Conservation (phyloP, 2,329 filamentous ascomycete genomes). For the Myriosclerotinia duriaeana region DNA sequence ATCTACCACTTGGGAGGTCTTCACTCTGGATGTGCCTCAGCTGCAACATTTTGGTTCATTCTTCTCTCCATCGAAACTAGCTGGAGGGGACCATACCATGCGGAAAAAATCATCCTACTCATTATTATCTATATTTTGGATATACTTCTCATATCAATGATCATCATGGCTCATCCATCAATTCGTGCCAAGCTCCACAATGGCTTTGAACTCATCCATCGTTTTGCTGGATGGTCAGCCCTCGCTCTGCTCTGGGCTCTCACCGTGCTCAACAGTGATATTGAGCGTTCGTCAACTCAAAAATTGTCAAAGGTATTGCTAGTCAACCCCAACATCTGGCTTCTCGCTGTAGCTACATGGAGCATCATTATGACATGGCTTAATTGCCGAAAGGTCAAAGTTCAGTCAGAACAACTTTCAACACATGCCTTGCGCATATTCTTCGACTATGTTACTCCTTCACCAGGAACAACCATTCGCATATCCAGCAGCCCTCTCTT, state of each 20-base stretch:
- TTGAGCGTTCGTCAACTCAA: slow-evolving; percentile 41
- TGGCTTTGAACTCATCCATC: slow-evolving; percentile 68
- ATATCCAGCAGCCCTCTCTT: slow-evolving; percentile 62
- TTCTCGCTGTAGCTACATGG: slow-evolving; percentile 61
- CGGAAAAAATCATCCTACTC: slow-evolving; percentile 46
- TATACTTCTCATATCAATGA: slow-evolving; percentile 57
- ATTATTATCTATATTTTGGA: slow-evolving; percentile 59
- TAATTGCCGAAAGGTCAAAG: slow-evolving; percentile 64
- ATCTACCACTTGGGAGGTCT: slow-evolving; percentile 56
- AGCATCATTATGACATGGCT: slow-evolving; percentile 73
- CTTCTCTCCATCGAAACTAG: slow-evolving; percentile 43
- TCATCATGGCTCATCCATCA: slow-evolving; percentile 61
- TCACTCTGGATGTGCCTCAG: slow-evolving; percentile 52
- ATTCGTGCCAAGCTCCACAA: slow-evolving; percentile 65
- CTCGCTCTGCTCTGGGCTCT: slow-evolving; percentile 66
- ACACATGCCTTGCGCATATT: slow-evolving; percentile 70
- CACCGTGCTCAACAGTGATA: slow-evolving; percentile 54
- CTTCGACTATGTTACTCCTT: slow-evolving; percentile 62
- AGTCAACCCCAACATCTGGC: slow-evolving; percentile 61
- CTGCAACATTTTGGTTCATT: slow-evolving; percentile 50
- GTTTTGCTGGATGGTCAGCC: slow-evolving; percentile 70
- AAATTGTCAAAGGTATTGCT: slow-evolving; percentile 43
- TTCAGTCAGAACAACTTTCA: slow-evolving; percentile 67
- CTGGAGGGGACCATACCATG: slow-evolving; percentile 38
- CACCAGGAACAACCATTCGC: slow-evolving; percentile 56